These are phyloP conservation scores for Solanum pinnatisectum DNA, from an alignment of 257 asterid genomes.

Conservation along the genomic window DNA sequence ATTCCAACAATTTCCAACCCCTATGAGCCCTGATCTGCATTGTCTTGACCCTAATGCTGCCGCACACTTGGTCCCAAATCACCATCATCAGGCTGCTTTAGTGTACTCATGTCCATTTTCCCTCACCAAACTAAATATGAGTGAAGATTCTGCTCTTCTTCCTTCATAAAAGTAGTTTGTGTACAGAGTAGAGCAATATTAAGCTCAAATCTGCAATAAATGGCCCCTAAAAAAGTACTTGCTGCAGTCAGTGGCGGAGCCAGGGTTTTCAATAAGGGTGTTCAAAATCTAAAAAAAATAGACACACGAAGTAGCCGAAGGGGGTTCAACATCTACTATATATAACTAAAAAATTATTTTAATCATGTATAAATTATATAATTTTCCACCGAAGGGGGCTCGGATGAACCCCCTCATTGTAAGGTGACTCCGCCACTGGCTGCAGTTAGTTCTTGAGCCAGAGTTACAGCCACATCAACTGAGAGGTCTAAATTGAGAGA, in stretches of 20 bases:
- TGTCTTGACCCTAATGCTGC: neutral
- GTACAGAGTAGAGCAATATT: neutral
- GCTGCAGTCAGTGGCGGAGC: neutral
- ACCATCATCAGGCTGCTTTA: neutral
- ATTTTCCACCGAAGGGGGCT: too few species aligned
- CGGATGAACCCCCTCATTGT: too few species aligned
- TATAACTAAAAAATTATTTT: too few species aligned
- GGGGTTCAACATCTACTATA: too few species aligned
- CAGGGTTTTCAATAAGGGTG: too few species aligned
- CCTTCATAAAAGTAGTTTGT: neutral
- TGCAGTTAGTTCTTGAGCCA: neutral
- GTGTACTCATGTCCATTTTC: neutral
- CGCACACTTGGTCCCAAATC: neutral
- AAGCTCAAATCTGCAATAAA: neutral
- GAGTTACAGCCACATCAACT: neutral
- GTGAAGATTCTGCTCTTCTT: neutral
- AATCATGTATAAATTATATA: too few species aligned
- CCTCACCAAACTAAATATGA: neutral
- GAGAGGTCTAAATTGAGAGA: neutral
- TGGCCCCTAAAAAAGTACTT: neutral
- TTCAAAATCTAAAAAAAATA: too few species aligned
- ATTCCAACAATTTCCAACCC: neutral
- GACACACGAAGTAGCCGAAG: too few species aligned
- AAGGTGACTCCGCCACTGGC: neutral
- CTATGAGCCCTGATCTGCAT: neutral